These are phyloP conservation scores for Penicillium sclerotiorum DNA, from an alignment of 2,329 filamentous ascomycete species.

Conservation along the genomic window DNA sequence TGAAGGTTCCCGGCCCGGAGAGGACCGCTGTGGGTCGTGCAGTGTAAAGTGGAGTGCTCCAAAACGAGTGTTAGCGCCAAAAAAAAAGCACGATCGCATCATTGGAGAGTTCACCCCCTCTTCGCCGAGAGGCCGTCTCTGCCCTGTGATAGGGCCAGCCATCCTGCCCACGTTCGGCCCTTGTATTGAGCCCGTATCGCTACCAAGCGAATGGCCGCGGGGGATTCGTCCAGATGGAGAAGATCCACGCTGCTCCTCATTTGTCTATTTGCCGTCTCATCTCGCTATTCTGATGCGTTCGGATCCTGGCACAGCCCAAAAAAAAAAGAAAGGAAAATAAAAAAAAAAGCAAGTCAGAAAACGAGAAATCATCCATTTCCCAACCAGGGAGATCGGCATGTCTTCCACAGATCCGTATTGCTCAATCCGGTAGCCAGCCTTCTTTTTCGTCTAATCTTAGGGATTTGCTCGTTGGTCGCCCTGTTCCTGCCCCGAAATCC, in stretches of 20 bases:
- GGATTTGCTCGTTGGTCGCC: constrained; percentile 9
- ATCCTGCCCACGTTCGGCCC: constrained; percentile 23
- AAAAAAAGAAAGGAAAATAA: neutral
- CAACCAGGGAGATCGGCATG: constrained; percentile 21
- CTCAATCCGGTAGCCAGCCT: constrained; percentile 18
- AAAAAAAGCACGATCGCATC: constrained; percentile 19
- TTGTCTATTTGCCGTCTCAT: constrained; percentile 25
- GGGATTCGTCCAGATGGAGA: constrained; percentile 22
- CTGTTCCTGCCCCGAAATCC: constrained; percentile 4
- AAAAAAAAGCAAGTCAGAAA: too few relatives aligned
- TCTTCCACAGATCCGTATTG: constrained; percentile 18
- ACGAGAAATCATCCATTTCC: too few relatives aligned
- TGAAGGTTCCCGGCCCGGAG: constrained; percentile 31
- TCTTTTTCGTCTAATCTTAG: constrained; percentile 13
- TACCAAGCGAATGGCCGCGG: constrained; percentile 14
- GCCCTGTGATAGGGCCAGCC: constrained; percentile 24
- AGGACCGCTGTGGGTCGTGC: constrained; percentile 29
- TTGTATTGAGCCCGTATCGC: constrained; percentile 26
- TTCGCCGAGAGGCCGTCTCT: constrained; percentile 13
- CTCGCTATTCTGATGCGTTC: constrained; percentile 23
- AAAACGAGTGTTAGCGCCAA: constrained; percentile 20
- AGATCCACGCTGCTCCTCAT: constrained; percentile 25
- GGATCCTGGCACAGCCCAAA: constrained; percentile 7
- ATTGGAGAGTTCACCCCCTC: constrained; percentile 20
- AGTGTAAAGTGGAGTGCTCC: constrained; percentile 16